Conservation (phyloP, 2,329 filamentous ascomycete genomes). For the Colletotrichum sp. region DNA sequence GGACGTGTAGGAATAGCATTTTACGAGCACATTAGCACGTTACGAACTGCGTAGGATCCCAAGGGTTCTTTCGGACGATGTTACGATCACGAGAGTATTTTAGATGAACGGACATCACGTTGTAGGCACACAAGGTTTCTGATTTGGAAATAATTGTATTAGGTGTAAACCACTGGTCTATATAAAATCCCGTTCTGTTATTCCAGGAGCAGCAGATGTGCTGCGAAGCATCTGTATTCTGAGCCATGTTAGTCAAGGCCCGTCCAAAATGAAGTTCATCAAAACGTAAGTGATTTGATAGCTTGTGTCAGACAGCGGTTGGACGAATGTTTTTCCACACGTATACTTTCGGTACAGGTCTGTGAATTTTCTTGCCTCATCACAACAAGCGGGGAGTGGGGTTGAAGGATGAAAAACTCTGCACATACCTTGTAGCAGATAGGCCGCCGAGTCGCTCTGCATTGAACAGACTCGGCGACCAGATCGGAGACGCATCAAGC, state of each 20-base stretch:
- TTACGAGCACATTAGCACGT: neutral
- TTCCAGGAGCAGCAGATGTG: neutral
- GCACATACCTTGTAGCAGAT: constrained; percentile 42
- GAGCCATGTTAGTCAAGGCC: neutral
- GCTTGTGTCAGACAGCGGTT: constrained; percentile 78
- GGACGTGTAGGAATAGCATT: constrained; percentile 46
- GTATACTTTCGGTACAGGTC: constrained; percentile 78
- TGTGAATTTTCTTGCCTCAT: constrained; percentile 77
- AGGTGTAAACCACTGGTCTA: too few relatives aligned
- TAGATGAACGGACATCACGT: too few relatives aligned
- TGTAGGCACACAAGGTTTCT: too few relatives aligned
- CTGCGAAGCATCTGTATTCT: neutral
- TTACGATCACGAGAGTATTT: too few relatives aligned
- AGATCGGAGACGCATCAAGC: constrained; percentile 1
- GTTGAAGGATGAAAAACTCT: neutral
- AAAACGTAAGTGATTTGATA: constrained; percentile 10
- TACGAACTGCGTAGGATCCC: neutral
- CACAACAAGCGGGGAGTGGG: constrained; percentile 56
- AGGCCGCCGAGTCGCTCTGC: neutral
- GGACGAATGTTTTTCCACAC: constrained; percentile 77
- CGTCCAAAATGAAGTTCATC: neutral
- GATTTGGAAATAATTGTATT: too few relatives aligned
- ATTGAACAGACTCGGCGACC: neutral
- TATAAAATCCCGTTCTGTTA: neutral
- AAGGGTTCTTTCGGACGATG: too few relatives aligned